phyloP scores from a whole-genome alignment of 306 rosid genomes.

The Vachellia pachyceras region DNA sequence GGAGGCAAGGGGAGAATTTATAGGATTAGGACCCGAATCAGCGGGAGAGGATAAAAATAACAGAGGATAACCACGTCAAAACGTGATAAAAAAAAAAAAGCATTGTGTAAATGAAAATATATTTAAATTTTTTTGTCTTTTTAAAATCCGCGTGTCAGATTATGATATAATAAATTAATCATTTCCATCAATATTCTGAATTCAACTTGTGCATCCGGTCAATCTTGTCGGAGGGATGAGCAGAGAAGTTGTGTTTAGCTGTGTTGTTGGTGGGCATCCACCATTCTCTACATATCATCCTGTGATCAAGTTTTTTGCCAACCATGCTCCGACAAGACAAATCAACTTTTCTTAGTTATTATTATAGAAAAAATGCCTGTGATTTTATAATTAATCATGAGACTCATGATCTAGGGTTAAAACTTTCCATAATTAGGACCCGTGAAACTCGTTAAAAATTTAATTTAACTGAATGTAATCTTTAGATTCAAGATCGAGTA shows the following conservation, averaged over 20 bases:
- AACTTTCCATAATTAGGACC: neutral
- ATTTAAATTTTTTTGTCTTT: too few relatives aligned
- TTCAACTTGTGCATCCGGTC: neutral
- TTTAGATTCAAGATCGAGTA: too few relatives aligned
- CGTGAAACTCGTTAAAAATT: neutral
- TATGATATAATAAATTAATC: neutral
- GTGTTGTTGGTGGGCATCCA: constrained; percentile 14
- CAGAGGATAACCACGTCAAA: constrained; percentile 47
- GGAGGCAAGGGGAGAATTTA: constrained; percentile 37
- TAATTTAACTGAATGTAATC: neutral
- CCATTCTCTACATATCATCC: constrained; percentile 8
- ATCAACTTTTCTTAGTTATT: neutral
- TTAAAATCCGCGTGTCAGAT: neutral
- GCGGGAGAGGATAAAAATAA: constrained; percentile 46
- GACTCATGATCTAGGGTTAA: neutral
- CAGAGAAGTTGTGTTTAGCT: constrained; percentile 7
- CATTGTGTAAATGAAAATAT: too few relatives aligned
- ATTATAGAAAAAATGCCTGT: too few relatives aligned
- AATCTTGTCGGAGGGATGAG: neutral
- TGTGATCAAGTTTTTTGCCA: neutral
- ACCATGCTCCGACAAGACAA: neutral
- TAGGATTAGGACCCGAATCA: constrained; percentile 43
- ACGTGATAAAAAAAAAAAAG: constrained; percentile 6
- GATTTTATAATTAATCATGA: neutral
- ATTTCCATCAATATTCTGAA: constrained; percentile 5